Evolutionary conservation across 192 early-diverging fungal genomes (phyloP).

Genomic region (Dissophora globulifera): DNA sequence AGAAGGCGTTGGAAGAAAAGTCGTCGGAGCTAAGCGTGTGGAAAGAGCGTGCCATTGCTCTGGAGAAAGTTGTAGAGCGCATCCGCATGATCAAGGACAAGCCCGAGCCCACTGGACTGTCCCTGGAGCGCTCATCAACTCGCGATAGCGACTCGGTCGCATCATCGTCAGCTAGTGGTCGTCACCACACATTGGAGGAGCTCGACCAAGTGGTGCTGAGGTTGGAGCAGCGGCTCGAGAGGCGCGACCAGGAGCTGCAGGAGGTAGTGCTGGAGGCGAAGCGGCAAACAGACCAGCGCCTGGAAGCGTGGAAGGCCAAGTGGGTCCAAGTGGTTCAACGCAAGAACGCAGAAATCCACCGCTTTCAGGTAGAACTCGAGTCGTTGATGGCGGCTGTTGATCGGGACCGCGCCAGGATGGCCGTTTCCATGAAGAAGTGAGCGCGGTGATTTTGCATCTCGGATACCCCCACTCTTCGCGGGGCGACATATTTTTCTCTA

Average conservation of each 20-base stretch:
- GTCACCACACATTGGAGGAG: constrained; percentile 41
- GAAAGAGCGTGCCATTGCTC: constrained; percentile 47
- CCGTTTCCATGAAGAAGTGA: constrained; percentile 30
- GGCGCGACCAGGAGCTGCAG: constrained; percentile 48
- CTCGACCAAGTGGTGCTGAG: constrained; percentile 47
- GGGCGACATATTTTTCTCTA: background rate
- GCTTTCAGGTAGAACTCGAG: constrained; percentile 50
- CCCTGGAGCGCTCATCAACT: constrained; percentile 26
- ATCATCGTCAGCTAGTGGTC: constrained; percentile 10
- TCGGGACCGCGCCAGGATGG: constrained; percentile 44
- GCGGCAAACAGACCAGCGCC: constrained; percentile 39
- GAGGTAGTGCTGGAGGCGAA: constrained; percentile 46
- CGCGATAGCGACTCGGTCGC: constrained; percentile 24
- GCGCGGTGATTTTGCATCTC: too few relatives aligned
- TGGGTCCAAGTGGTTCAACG: constrained; percentile 53
- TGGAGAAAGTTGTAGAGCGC: constrained; percentile 49
- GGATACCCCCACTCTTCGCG: background rate
- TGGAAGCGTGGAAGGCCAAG: constrained; percentile 51
- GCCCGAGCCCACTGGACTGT: constrained; percentile 41
- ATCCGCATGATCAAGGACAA: constrained; percentile 52
- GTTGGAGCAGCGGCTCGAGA: constrained; percentile 40
- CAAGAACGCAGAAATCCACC: constrained; percentile 52
- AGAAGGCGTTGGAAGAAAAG: constrained; percentile 45
- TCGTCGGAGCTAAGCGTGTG: constrained; percentile 33
- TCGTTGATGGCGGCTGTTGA: constrained; percentile 45